phyloP scores from a whole-genome alignment of 106 monocot genomes.

The Dactylorhiza incarnata region DNA sequence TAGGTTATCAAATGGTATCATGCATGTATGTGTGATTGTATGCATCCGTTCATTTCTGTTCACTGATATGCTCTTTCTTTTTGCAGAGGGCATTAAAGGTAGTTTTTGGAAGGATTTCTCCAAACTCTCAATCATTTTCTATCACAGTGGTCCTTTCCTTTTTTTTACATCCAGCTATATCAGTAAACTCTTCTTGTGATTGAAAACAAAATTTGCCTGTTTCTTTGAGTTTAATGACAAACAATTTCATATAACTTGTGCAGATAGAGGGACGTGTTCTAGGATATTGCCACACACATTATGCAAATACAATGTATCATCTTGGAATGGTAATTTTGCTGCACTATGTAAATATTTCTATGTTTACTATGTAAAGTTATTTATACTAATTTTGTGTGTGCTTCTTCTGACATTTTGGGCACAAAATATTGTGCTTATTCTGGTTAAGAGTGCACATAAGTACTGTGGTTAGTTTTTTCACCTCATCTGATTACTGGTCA shows the following conservation, averaged over 20 bases:
- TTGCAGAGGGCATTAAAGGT: slow-evolving; percentile 88
- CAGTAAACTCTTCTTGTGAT: neutral
- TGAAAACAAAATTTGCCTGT: neutral
- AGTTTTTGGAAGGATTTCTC: slow-evolving; percentile 6
- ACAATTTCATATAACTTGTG: slow-evolving; percentile 8
- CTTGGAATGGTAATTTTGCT: slow-evolving; percentile 62
- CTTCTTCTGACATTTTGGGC: neutral
- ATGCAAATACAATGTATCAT: slow-evolving; percentile 92
- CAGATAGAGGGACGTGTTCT: slow-evolving; percentile 89
- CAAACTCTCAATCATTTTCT: slow-evolving; percentile 7
- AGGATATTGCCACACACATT: slow-evolving; percentile 64
- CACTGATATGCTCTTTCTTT: slow-evolving; percentile 20
- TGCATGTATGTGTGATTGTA: neutral
- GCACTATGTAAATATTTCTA: neutral
- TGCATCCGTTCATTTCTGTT: slow-evolving; percentile 5
- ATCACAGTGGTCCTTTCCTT: slow-evolving; percentile 10
- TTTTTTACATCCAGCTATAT: neutral
- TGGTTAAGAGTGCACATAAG: neutral
- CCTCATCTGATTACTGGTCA: too few species aligned
- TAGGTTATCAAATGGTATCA: neutral
- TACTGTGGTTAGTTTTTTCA: too few species aligned
- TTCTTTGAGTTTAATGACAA: neutral
- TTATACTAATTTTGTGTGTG: neutral
- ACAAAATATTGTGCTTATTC: neutral
- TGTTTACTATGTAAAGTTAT: neutral